These are phyloP conservation scores for Achaetomiella virescens DNA, from an alignment of 495 filamentous ascomycete genomes.

Conservation along the genomic window DNA sequence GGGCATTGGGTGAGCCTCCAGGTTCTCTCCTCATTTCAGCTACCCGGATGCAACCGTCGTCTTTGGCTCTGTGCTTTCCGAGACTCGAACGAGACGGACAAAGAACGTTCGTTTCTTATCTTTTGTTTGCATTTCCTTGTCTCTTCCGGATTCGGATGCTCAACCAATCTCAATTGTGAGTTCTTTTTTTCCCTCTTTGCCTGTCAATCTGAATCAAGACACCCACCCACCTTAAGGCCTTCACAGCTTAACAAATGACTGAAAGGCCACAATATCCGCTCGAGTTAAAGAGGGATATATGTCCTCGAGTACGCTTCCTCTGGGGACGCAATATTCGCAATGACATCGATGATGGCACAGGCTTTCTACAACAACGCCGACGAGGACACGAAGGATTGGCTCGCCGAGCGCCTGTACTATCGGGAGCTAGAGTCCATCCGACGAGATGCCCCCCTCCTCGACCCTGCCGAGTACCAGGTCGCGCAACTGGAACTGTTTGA, in stretches of 20 bases:
- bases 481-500: neutral
- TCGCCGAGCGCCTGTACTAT: neutral
- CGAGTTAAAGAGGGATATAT: neutral
- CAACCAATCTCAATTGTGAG: too few species aligned
- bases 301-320: neutral
- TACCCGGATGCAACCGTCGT: too few species aligned
- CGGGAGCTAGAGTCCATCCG: slow-evolving; percentile 10
- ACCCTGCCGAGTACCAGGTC: neutral
- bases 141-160: too few species aligned
- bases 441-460: neutral
- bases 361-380: neutral
- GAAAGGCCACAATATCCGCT: neutral
- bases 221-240: too few species aligned
- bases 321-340: neutral
- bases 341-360: neutral
- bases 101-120: too few species aligned
- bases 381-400: neutral
- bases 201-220: too few species aligned
- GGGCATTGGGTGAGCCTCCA: too few species aligned
- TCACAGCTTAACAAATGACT: neutral
- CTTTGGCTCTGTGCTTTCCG: too few species aligned
- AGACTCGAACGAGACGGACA: too few species aligned
- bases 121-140: too few species aligned
- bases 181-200: too few species aligned
- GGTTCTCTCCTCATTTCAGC: too few species aligned